Evolutionary conservation across 2,329 filamentous ascomycete species (phyloP).

Genomic region (Neurospora sp.): DNA sequence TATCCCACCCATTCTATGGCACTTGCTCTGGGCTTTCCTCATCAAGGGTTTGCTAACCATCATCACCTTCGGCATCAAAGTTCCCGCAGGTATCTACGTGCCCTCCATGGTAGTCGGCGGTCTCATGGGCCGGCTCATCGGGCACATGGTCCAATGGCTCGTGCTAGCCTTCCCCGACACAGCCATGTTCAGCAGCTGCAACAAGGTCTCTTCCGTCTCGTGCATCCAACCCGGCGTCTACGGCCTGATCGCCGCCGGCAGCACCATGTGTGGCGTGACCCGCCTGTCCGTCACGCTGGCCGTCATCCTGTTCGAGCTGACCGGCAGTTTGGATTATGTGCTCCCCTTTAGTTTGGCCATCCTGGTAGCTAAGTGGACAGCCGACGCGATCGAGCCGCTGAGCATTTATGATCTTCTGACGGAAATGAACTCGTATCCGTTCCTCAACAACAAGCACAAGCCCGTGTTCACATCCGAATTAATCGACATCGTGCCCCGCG

Average conservation of each 20-base stretch:
- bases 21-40: constrained; percentile 67
- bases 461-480: constrained; percentile 84
- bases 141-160: constrained; percentile 73
- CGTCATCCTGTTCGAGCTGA: constrained; percentile 92
- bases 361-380: constrained; percentile 95
- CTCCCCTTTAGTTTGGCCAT: constrained; percentile 89
- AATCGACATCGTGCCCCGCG: constrained; percentile 71
- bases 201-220: constrained; percentile 58
- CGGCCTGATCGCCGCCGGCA: constrained; percentile 84
- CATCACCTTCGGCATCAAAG: constrained; percentile 91
- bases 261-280: constrained; percentile 97
- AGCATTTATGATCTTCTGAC: constrained; percentile 95
- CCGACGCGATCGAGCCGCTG: constrained; percentile 84
- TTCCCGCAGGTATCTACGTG: constrained; percentile 94
- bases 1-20: constrained; percentile 67
- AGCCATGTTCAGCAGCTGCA: constrained; percentile 65
- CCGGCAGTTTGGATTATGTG: constrained; percentile 89
- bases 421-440: constrained; percentile 95
- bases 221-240: constrained; percentile 98
- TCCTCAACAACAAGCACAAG: constrained; percentile 92
- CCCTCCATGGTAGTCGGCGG: constrained; percentile 98
- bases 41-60: constrained; percentile 84
- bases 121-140: constrained; percentile 77
- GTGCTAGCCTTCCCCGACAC: constrained; percentile 65
- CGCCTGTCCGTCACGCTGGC: constrained; percentile 85